Evolutionary conservation across 805 yeast genomes (phyloP), one percentile per base, ranked within the genome.

Genomic region (Cyberlindnera subsufficiens): DNA sequence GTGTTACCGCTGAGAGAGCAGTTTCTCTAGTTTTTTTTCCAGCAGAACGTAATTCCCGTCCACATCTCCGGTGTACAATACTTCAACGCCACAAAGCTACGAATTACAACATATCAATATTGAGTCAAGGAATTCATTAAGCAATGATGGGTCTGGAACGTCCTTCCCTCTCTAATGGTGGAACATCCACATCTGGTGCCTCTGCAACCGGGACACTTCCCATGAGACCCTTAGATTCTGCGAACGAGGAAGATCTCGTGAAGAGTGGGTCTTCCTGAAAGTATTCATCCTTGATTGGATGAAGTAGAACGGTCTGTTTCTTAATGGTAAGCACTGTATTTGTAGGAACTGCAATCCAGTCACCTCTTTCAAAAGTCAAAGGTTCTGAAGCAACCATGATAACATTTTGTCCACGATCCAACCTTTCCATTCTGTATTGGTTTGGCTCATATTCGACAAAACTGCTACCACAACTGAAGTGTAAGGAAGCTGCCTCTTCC

Each of bases 381-480:
- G 99, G 99, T 59, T 93, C 99, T 15, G 95, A 84, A 1, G 99
- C 96, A 39, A 93, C 93, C 82, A 93, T 84, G n/a, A 91, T 83
- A 15, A 93, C 91, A 62, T 88, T 91, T 63, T 91, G 97, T 9
- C 93, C 85, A 42, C 97, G 74, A 63, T 90, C 95, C 46, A 86
- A 69, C 42, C 99, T 74, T 63, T 93, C 97, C 96, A 93, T 89
- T 55, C 86, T 77, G 67, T 87, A 93, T 56, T 88, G 85, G 17
- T 96, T 96, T 2, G 95, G 96, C 48, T 80, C 85, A 56, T 83
- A 82, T 64, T 93, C 99, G 31, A 83, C 80, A 64, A 93, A 93
- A 44, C 82, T 77, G 14, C 96, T 84, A 0, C 99, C 99, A 13
- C 96, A 84, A 46, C 96, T 84, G 62, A 91, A 93, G 65, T 93